Evolutionary conservation across 1,284 basidiomycete genomes (phyloP).

Genomic region (Sanghuangporus weigelae): DNA sequence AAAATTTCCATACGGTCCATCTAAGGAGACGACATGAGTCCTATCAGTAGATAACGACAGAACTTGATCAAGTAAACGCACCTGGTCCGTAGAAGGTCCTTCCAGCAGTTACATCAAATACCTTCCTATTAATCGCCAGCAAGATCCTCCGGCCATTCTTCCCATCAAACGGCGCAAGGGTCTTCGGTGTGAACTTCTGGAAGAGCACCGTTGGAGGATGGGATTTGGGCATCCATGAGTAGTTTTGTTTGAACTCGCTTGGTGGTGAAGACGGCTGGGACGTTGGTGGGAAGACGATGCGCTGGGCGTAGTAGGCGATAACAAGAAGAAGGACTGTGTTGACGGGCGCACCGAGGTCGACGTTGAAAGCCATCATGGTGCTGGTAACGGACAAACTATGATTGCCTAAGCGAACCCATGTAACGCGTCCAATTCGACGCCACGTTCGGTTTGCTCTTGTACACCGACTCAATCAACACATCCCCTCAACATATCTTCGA

Average conservation of each 20-base stretch:
- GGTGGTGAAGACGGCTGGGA: constrained; percentile 40
- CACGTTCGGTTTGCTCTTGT: background rate
- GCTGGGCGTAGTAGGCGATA: constrained; percentile 72
- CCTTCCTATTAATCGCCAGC: constrained; percentile 81
- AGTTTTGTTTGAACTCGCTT: constrained; percentile 68
- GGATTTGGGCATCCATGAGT: constrained; percentile 81
- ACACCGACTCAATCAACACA: background rate
- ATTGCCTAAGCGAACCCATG: background rate
- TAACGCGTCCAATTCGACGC: background rate
- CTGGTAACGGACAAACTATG: background rate
- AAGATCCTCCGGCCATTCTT: constrained; percentile 67
- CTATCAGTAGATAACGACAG: background rate
- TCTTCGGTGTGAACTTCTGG: constrained; percentile 72
- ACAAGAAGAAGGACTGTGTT: constrained; percentile 74
- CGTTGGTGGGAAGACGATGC: constrained; percentile 64
- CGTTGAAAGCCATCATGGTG: constrained; percentile 14
- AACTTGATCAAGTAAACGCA: constrained; percentile 33
- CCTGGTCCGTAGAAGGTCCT: constrained; percentile 91
- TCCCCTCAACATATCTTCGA: too few relatives aligned
- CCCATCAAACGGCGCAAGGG: constrained; percentile 67
- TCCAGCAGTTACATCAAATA: constrained; percentile 89
- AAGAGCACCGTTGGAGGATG: constrained; percentile 76
- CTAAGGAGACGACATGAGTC: constrained; percentile 33
- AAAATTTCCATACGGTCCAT: constrained; percentile 96
- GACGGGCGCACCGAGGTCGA: constrained; percentile 60